Evolutionary conservation across 192 early-diverging fungal genomes (phyloP), one percentile per base, ranked within the genome.

Genomic region (Lobosporangium transversale): DNA sequence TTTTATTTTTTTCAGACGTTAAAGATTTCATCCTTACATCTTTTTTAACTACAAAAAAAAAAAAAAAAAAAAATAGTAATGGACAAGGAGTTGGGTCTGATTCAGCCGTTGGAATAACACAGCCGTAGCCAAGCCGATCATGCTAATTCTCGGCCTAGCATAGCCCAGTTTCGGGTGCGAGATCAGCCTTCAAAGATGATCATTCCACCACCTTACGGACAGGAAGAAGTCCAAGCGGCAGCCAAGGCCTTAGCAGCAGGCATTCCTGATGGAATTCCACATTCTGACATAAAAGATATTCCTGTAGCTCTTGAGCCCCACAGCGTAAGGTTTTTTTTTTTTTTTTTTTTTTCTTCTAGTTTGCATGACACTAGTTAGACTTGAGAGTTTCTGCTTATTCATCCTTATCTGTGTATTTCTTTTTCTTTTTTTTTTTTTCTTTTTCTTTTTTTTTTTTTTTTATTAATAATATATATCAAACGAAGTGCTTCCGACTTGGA

Each of bases 161-260:
- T 71, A 53, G 44, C 54, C 11, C 69, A 71, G 61, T 58, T 64
- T 37, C 55, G 37, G 18, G 49, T 58, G 42, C 42, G 52, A 24
- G 67, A 69, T 14, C 67, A 61, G 18, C 69, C 69, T 10, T 21
- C 47, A 35, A 71, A 56, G 47, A 71, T 71, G 69, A 71, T 71
- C 47, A 64, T 71, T 51, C 69, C 69, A 3, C 69, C 69, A 5
- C 69, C 60, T 6, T 71, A 71, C 50, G 69, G 69, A 21, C 53
- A 63, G 45, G 54, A 71, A 9, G 32, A 20, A 18, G 69, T 63
- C 27, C 61, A 71, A 18, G 69, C 56, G 29, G 69, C 69, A 2
- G 69, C 69, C 35, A 51, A 51, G 36, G 69, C 69, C 23, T 29
- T 71, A 3, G 69, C 69, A 31, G 69, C 60, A 20, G 69, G 69